Evolutionary conservation across 495 filamentous ascomycete species (phyloP).

Genomic region (Talaromyces wortmannii): DNA sequence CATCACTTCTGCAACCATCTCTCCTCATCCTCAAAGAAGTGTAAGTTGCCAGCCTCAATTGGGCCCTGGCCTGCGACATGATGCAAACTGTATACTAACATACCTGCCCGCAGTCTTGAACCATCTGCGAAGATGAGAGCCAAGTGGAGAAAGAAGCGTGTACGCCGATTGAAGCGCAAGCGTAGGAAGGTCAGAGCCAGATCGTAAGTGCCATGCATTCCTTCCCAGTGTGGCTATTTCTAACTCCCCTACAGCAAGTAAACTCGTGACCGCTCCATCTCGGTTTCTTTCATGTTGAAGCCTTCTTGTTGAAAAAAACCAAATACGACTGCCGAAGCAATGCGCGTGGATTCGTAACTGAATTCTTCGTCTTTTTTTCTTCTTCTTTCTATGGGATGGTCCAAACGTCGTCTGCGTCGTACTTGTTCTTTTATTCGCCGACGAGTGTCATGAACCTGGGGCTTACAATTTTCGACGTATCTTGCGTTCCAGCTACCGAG

Average conservation of each 20-base stretch:
- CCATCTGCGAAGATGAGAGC: conserved; percentile 81
- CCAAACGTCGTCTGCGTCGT: not conserved
- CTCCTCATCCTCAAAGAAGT: conserved; percentile 47
- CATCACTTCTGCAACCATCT: conserved; percentile 44
- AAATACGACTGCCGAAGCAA: conserved; percentile 27
- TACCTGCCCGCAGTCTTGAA: conserved; percentile 13
- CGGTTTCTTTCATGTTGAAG: conserved; percentile 38
- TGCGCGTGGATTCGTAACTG: not conserved
- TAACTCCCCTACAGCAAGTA: conserved; percentile 52
- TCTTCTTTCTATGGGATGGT: not conserved
- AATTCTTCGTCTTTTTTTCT: not conserved
- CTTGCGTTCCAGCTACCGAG: conserved; percentile 4
- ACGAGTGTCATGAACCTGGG: conserved; percentile 3
- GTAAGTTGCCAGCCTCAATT: conserved; percentile 27
- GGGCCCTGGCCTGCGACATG: not conserved
- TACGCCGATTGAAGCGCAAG: conserved; percentile 96
- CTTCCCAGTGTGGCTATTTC: not conserved
- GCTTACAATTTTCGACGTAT: not conserved
- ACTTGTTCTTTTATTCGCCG: not conserved
- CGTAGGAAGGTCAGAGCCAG: conserved; percentile 96
- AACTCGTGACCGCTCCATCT: conserved; percentile 60
- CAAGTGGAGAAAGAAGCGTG: conserved; percentile 99
- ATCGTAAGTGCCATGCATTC: conserved; percentile 52
- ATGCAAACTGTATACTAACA: not conserved
- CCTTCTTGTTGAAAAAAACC: conserved; percentile 33